These are phyloP conservation scores for Metschnikowia amazonensis DNA, from an alignment of 805 yeast genomes.

Conservation along the genomic window DNA sequence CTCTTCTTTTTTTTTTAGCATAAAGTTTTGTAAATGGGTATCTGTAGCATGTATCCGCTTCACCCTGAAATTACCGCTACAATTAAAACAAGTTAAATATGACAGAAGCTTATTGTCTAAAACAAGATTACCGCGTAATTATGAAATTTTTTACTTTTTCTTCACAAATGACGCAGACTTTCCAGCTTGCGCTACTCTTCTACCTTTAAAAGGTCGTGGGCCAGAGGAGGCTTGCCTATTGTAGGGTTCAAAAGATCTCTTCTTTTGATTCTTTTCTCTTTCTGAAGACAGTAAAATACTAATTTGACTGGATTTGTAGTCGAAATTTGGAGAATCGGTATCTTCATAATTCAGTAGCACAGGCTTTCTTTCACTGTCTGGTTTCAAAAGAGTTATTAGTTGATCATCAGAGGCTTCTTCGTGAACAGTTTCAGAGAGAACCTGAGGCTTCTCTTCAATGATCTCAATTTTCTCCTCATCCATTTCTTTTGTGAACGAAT, in stretches of 20 bases:
- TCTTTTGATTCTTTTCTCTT: constrained; percentile 28
- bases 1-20: too few species aligned
- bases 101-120: background rate
- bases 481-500: background rate
- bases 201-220: constrained; percentile 51
- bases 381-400: background rate
- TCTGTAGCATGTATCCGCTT: too few species aligned
- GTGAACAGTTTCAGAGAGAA: background rate
- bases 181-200: constrained; percentile 33
- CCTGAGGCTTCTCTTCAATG: background rate
- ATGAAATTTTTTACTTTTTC: constrained; percentile 7
- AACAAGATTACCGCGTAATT: background rate
- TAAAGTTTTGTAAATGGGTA: too few species aligned
- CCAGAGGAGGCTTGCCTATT: constrained; percentile 43
- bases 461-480: background rate
- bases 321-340: constrained; percentile 2
- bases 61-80: too few species aligned
- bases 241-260: constrained; percentile 59
- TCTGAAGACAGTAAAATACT: constrained; percentile 16
- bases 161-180: constrained; percentile 34
- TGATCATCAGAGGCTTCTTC: background rate
- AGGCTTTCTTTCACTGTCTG: constrained; percentile 6
- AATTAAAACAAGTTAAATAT: too few species aligned
- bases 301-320: constrained; percentile 10
- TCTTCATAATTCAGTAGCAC: background rate